Evolutionary conservation across 352 stramenopile genomes (phyloP).

Genomic region (Phytophthora pluvialis): DNA sequence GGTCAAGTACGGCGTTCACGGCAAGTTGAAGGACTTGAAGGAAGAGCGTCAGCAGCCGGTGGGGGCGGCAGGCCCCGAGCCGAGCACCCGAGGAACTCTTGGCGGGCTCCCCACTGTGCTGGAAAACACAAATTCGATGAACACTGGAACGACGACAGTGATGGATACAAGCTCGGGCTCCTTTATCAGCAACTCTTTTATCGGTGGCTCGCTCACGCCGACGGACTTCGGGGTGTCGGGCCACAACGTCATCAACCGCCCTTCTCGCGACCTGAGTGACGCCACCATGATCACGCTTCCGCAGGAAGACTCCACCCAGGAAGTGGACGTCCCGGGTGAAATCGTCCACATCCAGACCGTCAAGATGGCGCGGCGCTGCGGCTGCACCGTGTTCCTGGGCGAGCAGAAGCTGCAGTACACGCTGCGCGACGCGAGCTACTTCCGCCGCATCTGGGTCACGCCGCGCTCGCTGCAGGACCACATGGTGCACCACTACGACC

Average conservation of each 20-base stretch:
- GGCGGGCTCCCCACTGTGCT: conserved; percentile 29
- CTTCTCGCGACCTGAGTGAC: conserved; percentile 39
- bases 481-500: conserved; percentile 87
- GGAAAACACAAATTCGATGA: conserved; percentile 19
- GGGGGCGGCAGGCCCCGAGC: conserved; percentile 20
- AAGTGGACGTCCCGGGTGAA: conserved; percentile 72
- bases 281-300: conserved; percentile 47
- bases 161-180: conserved; percentile 30
- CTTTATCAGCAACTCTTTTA: conserved; percentile 30
- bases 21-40: conserved; percentile 48
- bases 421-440: conserved; percentile 67
- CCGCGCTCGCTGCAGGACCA: conserved; percentile 69
- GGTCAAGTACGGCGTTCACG: conserved; percentile 56
- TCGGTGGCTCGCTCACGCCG: conserved; percentile 16
- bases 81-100: conserved; percentile 10
- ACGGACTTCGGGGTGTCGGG: conserved; percentile 30
- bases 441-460: conserved; percentile 74
- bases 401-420: conserved; percentile 80
- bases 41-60: conserved; percentile 33
- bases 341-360: conserved; percentile 78
- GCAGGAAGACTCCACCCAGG: conserved; percentile 52
- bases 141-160: conserved; percentile 19
- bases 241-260: conserved; percentile 41
- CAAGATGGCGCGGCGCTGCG: conserved; percentile 57
- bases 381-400: conserved; percentile 69